Base-by-base conservation (phyloP, 108 stramenopile species). In the Cyclostephanos tholiformis region DNA sequence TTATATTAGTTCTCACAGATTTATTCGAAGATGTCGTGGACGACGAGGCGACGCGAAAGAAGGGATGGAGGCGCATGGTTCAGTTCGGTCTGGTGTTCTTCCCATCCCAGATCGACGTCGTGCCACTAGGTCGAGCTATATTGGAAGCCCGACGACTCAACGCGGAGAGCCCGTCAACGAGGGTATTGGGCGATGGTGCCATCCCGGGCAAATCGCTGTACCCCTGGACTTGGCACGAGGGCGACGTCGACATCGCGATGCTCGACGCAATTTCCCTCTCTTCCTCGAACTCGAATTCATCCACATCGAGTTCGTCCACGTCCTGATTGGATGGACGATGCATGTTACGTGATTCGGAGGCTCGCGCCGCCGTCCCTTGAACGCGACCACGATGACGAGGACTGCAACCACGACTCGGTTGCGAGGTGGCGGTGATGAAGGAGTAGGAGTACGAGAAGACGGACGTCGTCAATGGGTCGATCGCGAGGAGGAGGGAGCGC, bases 71-170 rank as follows among this genome's bases (percentile, higher is more conserved):
- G n/a, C n/a, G n/a, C n/a, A n/a, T n/a, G n/a, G n/a, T n/a, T n/a
- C n/a, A n/a, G n/a, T 97, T 97, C 72, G 96, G 93, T 17, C 76
- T 96, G 22, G 89, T 91, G 10, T 97, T 97, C 77, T 91, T 91
- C 65, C 96, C 97, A 10, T 88, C 92, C 16, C 87, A 92, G 60
- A 93, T 97, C 60, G 83, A 87, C 17, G 94, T 96, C 25, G 75
- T 78, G 17, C 68, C 84, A 51, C 29, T 88, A 10, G 55, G 67
- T 1, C 52, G 86, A 27, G 94, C 90, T 1, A 55, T 90, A 11
- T 30, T 12, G 16, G 86, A 63, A 67, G 8, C n/a, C n/a, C n/a
- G n/a, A n/a, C n/a, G n/a, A n/a, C n/a, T n/a, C n/a, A n/a, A n/a
- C n/a, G n/a, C n/a, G 41, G 4, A 5, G 41, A 41, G 12, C 9